Base-by-base conservation (phyloP, 2,329 filamentous ascomycete species). In the Massarina eburnea region DNA sequence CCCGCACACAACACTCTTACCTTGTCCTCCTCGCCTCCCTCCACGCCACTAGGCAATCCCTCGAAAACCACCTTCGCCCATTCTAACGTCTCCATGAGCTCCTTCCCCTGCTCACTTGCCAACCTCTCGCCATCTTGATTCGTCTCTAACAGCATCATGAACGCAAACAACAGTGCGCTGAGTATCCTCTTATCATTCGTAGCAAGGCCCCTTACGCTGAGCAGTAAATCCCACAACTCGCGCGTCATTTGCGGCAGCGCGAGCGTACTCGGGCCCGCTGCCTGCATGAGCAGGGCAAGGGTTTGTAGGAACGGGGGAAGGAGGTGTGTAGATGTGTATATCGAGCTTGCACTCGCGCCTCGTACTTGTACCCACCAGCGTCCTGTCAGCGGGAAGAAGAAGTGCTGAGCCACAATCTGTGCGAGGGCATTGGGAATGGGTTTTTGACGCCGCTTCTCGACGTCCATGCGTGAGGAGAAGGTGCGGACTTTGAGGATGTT, bases 381-480 rank as follows among this genome's bases (percentile, higher is more conserved):
- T 0, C 86, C 87, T 0, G 87, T 86, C 8, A 99, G 77, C 0
- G 94, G 92, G 53, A 87, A 88, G 80, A 97, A 96, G 75, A 96
- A 94, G 14, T 80, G 81, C 0, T 83, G 77, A 0, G 84, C 80
- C 20, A 97, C 82, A 20, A 95, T 75, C 40, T 85, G 82, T 30
- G 91, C 86, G 0, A 95, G 83, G 8, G 85, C 85, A 62, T 95
- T 96, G 9, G 86, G 80, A 12, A 86, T 85, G 3, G 84, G 76
- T 45, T 77, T 77, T 39, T 76, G 78, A 39, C 80, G 75, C 50
- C 76, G 78, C 45, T 80, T 80, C 59, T 86, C 80, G 15, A 85
- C 78, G 46, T 82, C 77, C 67, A 91, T 83, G 15, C 88, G 84
- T 0, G 88, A 89, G 9, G 86, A 92, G 71, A 97, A 96, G 2